Base-by-base conservation (phyloP, 345 rosid genomes). In the Lepidium sativum region DNA sequence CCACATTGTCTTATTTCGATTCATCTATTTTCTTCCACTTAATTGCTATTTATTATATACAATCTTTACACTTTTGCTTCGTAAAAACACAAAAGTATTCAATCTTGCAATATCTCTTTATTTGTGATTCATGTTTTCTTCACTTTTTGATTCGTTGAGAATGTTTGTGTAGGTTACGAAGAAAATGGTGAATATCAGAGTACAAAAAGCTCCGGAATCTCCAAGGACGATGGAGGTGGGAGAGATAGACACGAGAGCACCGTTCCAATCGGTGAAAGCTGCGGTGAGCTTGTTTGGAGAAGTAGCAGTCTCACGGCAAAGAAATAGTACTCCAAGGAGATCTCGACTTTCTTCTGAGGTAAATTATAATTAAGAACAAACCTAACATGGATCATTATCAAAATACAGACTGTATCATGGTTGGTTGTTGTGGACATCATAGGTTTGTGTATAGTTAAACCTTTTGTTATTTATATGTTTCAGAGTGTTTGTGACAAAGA, bases 241-340 rank as follows among this genome's bases (percentile, higher is more conserved):
- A 60, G 98, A 92, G 83, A 94, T 89, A 54, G 99, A 94, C 79
- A 89, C 99, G 7, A 71, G 85, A 76, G 92, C 94, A 25, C 99
- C 97, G 0, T 86, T 89, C 60, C 87, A 86, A 70, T 94, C 99
- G 41, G 99, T 94, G 37, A 87, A 79, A 76, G 99, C 99, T 14
- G 97, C 99, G 12, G 96, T 94, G 53, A 87, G 82, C 56, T 76
- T 89, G 48, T 94, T 87, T 34, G 95, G 92, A 2, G 92, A 88
- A 76, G 98, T 87, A 4, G 84, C 81, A 5, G 39, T 68, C 43
- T 60, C 81, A 6, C 80, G 63, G 56, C 79, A 78, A 42, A 74
- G 52, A 65, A 70, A 68, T 20, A 70, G n/a, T n/a, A n/a, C 79
- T 40, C 77, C 72, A 7, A 68, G 82, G 34, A 74, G 71, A 40